Percentiles rank a stretch among this genome's conserved stretches.
These are phyloP conservation scores for Diaporthe destruens DNA, from an alignment of 2,329 filamentous ascomycete genomes.

Conservation along the genomic window DNA sequence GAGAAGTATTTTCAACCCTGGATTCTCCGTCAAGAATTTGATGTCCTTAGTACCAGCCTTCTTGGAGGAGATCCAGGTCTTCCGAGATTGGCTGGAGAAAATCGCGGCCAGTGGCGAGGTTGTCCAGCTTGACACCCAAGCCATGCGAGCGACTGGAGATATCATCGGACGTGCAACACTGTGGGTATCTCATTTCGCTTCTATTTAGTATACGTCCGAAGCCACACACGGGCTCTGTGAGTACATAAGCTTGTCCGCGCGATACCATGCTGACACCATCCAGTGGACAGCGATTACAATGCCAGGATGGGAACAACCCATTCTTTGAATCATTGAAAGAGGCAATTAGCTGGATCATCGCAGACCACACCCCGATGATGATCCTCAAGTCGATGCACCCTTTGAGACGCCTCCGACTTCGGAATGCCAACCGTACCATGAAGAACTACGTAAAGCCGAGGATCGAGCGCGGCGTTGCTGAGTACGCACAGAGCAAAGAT, in stretches of 20 bases:
- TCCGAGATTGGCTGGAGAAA: conserved; percentile 29
- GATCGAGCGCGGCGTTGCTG: conserved; percentile 46
- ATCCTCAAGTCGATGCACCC: conserved; percentile 41
- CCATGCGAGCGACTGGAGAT: conserved; percentile 35
- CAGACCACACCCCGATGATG: conserved; percentile 27
- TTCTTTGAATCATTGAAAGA: conserved; percentile 41
- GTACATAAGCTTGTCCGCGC: no score
- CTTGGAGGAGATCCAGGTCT: conserved; percentile 40
- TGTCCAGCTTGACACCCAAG: conserved; percentile 33
- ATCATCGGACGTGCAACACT: conserved; percentile 49
- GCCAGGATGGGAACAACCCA: conserved; percentile 38
- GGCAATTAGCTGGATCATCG: conserved; percentile 41
- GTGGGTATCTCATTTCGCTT: conserved; percentile 42
- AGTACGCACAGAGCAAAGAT: conserved; percentile 43
- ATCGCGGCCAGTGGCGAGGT: conserved; percentile 21
- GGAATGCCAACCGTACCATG: conserved; percentile 48
- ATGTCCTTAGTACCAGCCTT: conserved; percentile 50
- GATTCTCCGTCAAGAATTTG: conserved; percentile 54
- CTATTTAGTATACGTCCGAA: no score
- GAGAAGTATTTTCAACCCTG: conserved; percentile 54
- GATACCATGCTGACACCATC: not conserved
- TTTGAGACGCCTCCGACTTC: conserved; percentile 44
- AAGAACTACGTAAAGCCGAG: conserved; percentile 46
- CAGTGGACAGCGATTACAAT: conserved; percentile 40
- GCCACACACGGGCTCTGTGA: no score